These are phyloP conservation scores for Senna tora DNA, from an alignment of 306 rosid genomes.

Conservation along the genomic window DNA sequence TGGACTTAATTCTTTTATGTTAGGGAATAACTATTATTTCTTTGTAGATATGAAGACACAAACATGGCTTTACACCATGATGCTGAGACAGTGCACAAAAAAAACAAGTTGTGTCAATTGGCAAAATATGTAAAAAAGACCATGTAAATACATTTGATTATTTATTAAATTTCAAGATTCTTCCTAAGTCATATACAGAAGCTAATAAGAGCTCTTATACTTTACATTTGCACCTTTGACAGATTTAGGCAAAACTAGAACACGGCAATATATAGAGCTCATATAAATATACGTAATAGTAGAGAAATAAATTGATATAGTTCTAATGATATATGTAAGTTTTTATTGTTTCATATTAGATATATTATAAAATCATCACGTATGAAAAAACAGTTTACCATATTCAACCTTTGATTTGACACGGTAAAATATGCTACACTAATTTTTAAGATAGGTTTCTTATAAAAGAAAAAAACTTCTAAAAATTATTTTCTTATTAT, in stretches of 20 bases:
- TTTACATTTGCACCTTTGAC: background rate
- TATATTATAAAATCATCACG: conserved; percentile 83
- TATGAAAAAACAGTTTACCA: conserved; percentile 80
- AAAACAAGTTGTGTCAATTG: conserved; percentile 91
- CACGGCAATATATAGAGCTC: conserved; percentile 2
- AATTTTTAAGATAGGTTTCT: conserved; percentile 74
- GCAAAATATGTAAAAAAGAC: conserved; percentile 64
- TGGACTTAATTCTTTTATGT: too few relatives aligned
- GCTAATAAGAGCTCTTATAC: conserved; percentile 9
- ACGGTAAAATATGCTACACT: conserved; percentile 93
- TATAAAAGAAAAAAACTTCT: background rate
- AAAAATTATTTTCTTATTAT: background rate
- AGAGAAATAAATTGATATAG: background rate
- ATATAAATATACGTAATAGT: conserved; percentile 8
- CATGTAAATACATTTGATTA: conserved; percentile 11
- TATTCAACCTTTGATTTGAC: conserved; percentile 91
- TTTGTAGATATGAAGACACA: conserved; percentile 66
- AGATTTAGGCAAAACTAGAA: conserved; percentile 19
- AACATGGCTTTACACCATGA: conserved; percentile 93
- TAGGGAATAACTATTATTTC: conserved; percentile 20
- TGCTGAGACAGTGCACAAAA: conserved; percentile 95
- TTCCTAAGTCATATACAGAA: background rate
- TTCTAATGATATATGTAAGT: conserved; percentile 2
- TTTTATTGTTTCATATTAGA: conserved; percentile 50
- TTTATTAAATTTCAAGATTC: conserved; percentile 10